phyloP scores from a whole-genome alignment of 495 filamentous ascomycete genomes.

The Glutinoglossum americanum region DNA sequence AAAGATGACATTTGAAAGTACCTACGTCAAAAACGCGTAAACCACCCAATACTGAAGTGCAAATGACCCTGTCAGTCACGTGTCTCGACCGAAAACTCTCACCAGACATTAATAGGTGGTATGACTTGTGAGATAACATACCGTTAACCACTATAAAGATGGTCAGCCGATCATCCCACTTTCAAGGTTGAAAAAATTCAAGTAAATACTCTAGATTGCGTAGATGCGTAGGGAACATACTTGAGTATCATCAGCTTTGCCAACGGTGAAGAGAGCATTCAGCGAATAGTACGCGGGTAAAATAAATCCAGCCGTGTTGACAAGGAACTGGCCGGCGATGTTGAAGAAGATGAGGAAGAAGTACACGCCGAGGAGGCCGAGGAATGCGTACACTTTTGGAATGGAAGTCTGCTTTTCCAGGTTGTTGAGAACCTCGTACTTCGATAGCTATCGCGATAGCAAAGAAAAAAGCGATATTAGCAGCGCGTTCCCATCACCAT shows the following conservation, averaged over 20 bases:
- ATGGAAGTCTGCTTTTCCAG: constrained; percentile 88
- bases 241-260: constrained; percentile 82
- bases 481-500: neutral
- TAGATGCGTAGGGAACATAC: constrained; percentile 14
- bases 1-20: neutral
- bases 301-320: constrained; percentile 87
- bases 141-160: constrained; percentile 37
- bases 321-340: constrained; percentile 88
- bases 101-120: neutral
- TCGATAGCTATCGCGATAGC: constrained; percentile 51
- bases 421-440: constrained; percentile 87
- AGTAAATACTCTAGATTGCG: neutral
- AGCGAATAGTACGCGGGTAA: constrained; percentile 94
- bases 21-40: constrained; percentile 72
- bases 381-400: constrained; percentile 88
- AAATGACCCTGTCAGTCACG: constrained; percentile 13
- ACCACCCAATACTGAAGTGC: constrained; percentile 80
- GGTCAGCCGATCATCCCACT: constrained; percentile 6
- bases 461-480: neutral
- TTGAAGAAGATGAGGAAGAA: constrained; percentile 99
- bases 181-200: neutral
- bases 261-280: constrained; percentile 61
- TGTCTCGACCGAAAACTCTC: constrained; percentile 2
- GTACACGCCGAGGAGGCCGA: constrained; percentile 70
- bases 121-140: constrained; percentile 20